Conservation (phyloP, 805 yeast species). For the Teunomyces aglyptinius region DNA sequence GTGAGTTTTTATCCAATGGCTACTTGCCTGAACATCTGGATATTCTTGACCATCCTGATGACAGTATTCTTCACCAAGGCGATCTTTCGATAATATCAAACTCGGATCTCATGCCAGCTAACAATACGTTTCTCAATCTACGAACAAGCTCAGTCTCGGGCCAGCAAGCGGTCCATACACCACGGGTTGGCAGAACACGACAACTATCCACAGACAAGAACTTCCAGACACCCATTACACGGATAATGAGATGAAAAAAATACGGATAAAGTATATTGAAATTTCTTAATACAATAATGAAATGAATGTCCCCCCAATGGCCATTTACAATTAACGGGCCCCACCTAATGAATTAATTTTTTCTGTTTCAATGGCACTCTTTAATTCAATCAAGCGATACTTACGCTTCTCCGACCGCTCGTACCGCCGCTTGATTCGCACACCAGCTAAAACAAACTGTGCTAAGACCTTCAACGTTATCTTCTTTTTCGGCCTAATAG, state of each 20-base stretch:
- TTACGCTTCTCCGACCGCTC: constrained; percentile 27
- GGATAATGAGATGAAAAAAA: constrained; percentile 29
- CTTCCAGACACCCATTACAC: constrained; percentile 42
- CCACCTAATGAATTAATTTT: constrained; percentile 8
- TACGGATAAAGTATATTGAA: not conserved
- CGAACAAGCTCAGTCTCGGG: constrained; percentile 15
- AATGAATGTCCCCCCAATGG: not conserved
- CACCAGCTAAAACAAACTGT: constrained; percentile 35
- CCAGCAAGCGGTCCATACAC: constrained; percentile 31
- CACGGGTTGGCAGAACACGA: constrained; percentile 36
- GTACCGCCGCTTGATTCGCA: constrained; percentile 30
- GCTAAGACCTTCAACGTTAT: constrained; percentile 35
- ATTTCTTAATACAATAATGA: constrained; percentile 1
- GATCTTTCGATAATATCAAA: constrained; percentile 35
- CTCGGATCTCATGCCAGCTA: constrained; percentile 25
- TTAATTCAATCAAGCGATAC: constrained; percentile 24
- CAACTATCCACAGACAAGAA: constrained; percentile 38
- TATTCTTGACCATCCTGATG: constrained; percentile 12
- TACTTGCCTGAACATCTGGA: constrained; percentile 13
- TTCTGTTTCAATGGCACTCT: constrained; percentile 30
- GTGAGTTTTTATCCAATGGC: constrained; percentile 36
- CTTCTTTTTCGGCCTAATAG: constrained; percentile 14
- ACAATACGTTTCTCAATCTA: constrained; percentile 24
- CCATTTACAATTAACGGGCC: not conserved
- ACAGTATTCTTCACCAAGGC: constrained; percentile 30